Percentiles rank a stretch among this genome's conserved stretches.
Conservation (phyloP, 139 green algal species). For the Desmodesmus armatus region DNA sequence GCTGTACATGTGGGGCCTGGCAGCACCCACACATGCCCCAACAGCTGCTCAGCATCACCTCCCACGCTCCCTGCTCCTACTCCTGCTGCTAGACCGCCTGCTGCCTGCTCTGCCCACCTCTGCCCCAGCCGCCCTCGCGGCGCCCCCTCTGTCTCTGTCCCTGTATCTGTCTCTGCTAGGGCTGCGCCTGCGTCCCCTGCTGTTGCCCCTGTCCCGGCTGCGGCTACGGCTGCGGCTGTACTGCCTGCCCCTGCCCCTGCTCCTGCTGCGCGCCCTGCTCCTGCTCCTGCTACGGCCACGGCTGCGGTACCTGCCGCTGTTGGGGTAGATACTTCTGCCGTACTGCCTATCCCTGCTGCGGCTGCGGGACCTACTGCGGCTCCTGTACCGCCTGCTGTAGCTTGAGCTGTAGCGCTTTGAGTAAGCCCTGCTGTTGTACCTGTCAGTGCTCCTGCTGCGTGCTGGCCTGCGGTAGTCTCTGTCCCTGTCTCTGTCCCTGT, state of each 20-base stretch:
- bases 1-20: too few relatives aligned
- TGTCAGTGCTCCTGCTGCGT: conserved; percentile 28
- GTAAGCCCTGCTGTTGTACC: background rate
- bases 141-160: background rate
- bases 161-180: background rate
- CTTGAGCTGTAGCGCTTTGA: background rate
- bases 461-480: background rate
- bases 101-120: background rate
- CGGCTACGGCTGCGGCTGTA: background rate
- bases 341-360: background rate
- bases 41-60: too few relatives aligned
- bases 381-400: background rate
- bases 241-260: background rate
- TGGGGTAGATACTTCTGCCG: background rate
- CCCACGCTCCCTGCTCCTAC: too few relatives aligned
- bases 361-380: background rate
- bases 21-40: too few relatives aligned
- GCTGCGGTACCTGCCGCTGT: conserved; percentile 10
- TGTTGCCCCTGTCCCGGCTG: background rate
- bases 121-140: background rate
- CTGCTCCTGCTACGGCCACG: background rate
- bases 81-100: too few relatives aligned
- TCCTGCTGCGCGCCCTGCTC: background rate
- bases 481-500: conserved; percentile 14
- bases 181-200: background rate